These are phyloP conservation scores for Diospyros kaki DNA, from an alignment of 148 eudicot genomes.

Conservation along the genomic window DNA sequence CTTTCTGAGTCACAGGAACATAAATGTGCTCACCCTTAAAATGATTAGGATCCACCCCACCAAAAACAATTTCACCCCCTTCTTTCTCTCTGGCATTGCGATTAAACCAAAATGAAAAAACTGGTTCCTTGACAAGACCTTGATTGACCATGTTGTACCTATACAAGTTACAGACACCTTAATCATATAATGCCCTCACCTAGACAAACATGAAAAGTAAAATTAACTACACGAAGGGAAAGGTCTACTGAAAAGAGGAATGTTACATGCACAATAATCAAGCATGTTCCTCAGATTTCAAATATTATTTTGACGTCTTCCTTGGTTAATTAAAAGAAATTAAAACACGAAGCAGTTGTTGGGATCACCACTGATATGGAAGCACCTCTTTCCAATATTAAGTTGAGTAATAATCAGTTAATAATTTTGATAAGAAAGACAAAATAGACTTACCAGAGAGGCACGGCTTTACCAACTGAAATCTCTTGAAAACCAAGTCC, in stretches of 20 bases:
- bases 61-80: slow-evolving; percentile 93
- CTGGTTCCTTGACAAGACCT: slow-evolving; percentile 72
- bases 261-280: background rate
- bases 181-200: background rate
- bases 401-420: background rate
- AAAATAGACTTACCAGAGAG: slow-evolving; percentile 62
- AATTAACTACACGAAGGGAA: background rate
- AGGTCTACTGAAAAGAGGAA: background rate
- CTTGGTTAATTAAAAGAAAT: no score
- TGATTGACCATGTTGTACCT: slow-evolving; percentile 90
- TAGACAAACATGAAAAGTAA: background rate
- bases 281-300: background rate
- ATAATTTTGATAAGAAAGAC: no score
- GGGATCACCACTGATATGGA: background rate
- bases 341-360: no score
- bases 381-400: background rate
- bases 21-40: slow-evolving; percentile 79
- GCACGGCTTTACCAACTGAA: slow-evolving; percentile 85
- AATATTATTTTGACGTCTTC: no score
- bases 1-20: slow-evolving; percentile 78
- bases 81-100: slow-evolving; percentile 67
- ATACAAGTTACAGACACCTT: slow-evolving; percentile 6
- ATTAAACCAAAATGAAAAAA: slow-evolving; percentile 89
- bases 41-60: slow-evolving; percentile 77
- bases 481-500: slow-evolving; percentile 97